Evolutionary conservation across 192 early-diverging fungal genomes (phyloP).

Genomic region (Chytriomyces hyalinus): DNA sequence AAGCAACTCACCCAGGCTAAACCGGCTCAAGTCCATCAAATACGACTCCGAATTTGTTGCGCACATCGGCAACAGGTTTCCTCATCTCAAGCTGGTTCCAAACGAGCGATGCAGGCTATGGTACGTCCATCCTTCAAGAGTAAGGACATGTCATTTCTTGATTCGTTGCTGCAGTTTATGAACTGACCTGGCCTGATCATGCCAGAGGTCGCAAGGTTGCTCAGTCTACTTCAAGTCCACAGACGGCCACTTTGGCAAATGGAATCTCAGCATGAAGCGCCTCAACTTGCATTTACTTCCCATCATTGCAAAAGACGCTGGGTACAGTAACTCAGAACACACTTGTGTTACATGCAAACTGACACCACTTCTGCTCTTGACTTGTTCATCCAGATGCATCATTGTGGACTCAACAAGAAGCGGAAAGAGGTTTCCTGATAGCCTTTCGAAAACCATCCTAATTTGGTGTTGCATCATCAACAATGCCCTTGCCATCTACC

Average conservation of each 20-base stretch:
- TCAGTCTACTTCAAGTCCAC: constrained; percentile 94
- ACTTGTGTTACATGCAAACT: background rate
- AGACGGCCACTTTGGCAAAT: constrained; percentile 85
- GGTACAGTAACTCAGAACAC: constrained; percentile 49
- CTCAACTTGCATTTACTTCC: constrained; percentile 77
- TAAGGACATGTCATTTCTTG: constrained; percentile 33
- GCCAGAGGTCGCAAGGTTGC: constrained; percentile 43
- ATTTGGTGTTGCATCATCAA: constrained; percentile 90
- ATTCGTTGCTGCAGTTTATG: constrained; percentile 27
- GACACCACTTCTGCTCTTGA: background rate
- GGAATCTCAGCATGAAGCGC: constrained; percentile 83
- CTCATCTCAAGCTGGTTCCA: constrained; percentile 66
- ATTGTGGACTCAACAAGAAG: constrained; percentile 87
- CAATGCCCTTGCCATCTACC: constrained; percentile 36
- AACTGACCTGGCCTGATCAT: background rate
- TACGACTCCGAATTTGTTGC: constrained; percentile 78
- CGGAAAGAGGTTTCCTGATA: constrained; percentile 86
- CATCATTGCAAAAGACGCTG: constrained; percentile 56
- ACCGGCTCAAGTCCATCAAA: constrained; percentile 78
- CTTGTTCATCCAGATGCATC: constrained; percentile 61
- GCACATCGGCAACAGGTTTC: constrained; percentile 58
- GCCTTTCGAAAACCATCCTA: constrained; percentile 83
- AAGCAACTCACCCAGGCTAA: constrained; percentile 55
- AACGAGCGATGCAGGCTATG: constrained; percentile 89
- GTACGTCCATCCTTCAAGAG: constrained; percentile 75